Percentiles rank a stretch among this genome's conserved stretches.
Conservation (phyloP, 768 basidiomycete genomes). For the Cantharellus anzutake region DNA sequence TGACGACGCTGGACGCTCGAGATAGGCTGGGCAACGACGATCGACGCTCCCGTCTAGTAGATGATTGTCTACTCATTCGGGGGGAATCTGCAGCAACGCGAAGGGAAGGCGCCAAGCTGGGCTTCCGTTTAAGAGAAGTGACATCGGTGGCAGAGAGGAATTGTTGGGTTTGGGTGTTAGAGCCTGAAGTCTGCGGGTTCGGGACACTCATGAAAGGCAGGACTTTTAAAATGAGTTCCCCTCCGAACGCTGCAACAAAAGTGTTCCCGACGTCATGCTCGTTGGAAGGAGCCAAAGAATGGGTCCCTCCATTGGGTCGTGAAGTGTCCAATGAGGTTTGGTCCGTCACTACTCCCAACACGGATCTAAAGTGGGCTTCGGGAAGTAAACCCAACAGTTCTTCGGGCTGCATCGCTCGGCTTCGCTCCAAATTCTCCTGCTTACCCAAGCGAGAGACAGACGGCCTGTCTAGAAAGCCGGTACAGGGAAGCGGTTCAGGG, state of each 20-base stretch:
- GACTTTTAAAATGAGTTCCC: conserved; percentile 53
- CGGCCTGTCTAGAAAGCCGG: conserved; percentile 38
- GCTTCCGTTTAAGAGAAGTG: neutral
- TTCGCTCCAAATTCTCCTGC: too few relatives aligned
- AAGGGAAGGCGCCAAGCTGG: neutral
- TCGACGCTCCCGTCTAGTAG: conserved; percentile 24
- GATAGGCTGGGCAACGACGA: conserved; percentile 68
- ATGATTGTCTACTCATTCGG: neutral
- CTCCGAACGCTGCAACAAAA: conserved; percentile 51
- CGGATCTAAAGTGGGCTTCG: too few relatives aligned
- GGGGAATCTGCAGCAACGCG: neutral
- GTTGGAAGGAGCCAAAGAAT: conserved; percentile 25
- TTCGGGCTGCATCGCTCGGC: too few relatives aligned
- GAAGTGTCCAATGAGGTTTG: too few relatives aligned
- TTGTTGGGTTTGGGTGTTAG: neutral
- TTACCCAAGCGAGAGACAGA: too few relatives aligned
- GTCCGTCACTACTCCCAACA: too few relatives aligned
- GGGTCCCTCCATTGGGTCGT: too few relatives aligned
- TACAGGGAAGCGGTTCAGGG: conserved; percentile 48
- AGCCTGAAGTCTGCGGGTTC: neutral
- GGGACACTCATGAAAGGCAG: conserved; percentile 16
- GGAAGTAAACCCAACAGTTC: too few relatives aligned
- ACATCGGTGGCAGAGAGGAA: neutral
- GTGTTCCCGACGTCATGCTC: conserved; percentile 20
- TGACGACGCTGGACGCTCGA: conserved; percentile 34